phyloP scores from a whole-genome alignment of 345 rosid species.

The Gossypium sturtianum region DNA sequence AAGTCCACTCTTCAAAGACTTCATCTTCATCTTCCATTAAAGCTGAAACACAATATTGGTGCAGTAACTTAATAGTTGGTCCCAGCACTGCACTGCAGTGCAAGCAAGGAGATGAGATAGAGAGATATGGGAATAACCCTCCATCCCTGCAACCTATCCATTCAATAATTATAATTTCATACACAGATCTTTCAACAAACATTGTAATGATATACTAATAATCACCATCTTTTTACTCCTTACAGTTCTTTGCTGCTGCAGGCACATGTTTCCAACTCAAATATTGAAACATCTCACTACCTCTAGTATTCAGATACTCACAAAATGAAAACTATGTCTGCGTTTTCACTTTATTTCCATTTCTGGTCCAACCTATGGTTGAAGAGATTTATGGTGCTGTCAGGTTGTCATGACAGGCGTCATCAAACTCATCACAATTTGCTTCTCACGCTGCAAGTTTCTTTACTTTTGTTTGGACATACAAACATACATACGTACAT shows the following conservation, averaged over 20 bases:
- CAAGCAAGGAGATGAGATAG: no score
- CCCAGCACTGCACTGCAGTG: no score
- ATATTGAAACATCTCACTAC: background rate
- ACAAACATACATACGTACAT: background rate
- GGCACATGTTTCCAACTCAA: no score
- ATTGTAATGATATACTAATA: slow-evolving; percentile 56
- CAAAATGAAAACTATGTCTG: background rate
- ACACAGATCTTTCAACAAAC: slow-evolving; percentile 41
- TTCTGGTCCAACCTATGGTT: slow-evolving; percentile 16
- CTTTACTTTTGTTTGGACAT: background rate
- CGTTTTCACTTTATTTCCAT: background rate
- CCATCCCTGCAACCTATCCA: no score
- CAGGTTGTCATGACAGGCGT: slow-evolving; percentile 16
- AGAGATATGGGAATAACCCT: no score
- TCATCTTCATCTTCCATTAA: slow-evolving; percentile 42
- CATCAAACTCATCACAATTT: slow-evolving; percentile 6
- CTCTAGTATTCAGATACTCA: slow-evolving; percentile 14
- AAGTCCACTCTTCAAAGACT: no score
- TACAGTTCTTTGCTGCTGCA: slow-evolving; percentile 20
- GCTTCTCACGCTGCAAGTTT: slow-evolving; percentile 7
- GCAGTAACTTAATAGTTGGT: slow-evolving; percentile 8
- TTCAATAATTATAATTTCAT: slow-evolving; percentile 25
- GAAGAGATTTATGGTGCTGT: slow-evolving; percentile 15
- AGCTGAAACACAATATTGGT: slow-evolving; percentile 23
- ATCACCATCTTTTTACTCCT: slow-evolving; percentile 43